Percentiles rank a stretch among this genome's conserved stretches.
These are phyloP conservation scores for Microdochium trichocladiopsis DNA, from an alignment of 2,329 filamentous ascomycete genomes.

Conservation along the genomic window DNA sequence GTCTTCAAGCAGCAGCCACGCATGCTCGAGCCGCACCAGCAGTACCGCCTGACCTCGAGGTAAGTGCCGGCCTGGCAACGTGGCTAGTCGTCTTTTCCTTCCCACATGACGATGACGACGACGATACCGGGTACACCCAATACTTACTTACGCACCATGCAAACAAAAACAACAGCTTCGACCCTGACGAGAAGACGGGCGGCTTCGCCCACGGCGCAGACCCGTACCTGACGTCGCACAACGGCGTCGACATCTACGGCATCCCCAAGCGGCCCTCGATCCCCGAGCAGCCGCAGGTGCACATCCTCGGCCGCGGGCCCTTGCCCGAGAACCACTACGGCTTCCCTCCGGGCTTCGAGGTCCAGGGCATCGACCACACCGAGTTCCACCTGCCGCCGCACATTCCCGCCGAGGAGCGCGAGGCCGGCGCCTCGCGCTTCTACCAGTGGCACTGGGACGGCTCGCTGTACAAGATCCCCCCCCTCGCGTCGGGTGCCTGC, in stretches of 20 bases:
- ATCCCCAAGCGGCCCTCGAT: constrained; percentile 69
- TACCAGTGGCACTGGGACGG: constrained; percentile 80
- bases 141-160: neutral
- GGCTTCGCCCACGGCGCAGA: constrained; percentile 58
- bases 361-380: constrained; percentile 70
- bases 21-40: constrained; percentile 55
- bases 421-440: constrained; percentile 47
- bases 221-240: constrained; percentile 19
- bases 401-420: constrained; percentile 43
- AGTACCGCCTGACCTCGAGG: constrained; percentile 58
- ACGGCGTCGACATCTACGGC: constrained; percentile 57
- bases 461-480: constrained; percentile 64
- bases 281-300: constrained; percentile 71
- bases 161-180: constrained; percentile 48
- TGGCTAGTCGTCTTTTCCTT: too few relatives aligned
- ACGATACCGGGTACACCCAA: too few relatives aligned
- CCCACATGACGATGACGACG: too few relatives aligned
- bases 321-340: constrained; percentile 55
- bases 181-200: constrained; percentile 48
- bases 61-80: too few relatives aligned
- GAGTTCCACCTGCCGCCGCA: constrained; percentile 60
- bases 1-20: constrained; percentile 62
- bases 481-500: constrained; percentile 63
- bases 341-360: constrained; percentile 58
- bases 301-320: constrained; percentile 72